Conservation (phyloP, 1,284 basidiomycete species). For the Boletellus deceptivus region DNA sequence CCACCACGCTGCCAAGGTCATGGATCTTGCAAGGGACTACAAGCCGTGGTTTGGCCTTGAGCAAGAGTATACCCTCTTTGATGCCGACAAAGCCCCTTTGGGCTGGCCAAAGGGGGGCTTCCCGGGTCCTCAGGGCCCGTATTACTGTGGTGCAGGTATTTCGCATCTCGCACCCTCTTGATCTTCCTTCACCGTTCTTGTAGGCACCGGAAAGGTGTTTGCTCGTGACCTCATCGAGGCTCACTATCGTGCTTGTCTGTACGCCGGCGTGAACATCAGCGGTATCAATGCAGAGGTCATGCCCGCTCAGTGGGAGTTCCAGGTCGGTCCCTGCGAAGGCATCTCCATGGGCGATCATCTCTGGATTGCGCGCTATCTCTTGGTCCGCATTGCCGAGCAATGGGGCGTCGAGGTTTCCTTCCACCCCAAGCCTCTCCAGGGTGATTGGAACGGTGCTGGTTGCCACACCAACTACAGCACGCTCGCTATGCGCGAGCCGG, state of each 20-base stretch:
- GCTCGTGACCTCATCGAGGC: conserved; percentile 99
- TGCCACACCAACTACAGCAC: conserved; percentile 96
- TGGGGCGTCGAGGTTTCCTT: conserved; percentile 98
- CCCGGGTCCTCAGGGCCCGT: conserved; percentile 99
- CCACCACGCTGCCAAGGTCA: conserved; percentile 86
- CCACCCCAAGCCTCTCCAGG: conserved; percentile 98
- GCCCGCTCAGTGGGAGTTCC: conserved; percentile 99
- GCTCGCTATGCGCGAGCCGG: conserved; percentile 86
- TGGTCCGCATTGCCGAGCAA: conserved; percentile 93
- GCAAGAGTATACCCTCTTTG: conserved; percentile 99
- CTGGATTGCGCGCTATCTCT: conserved; percentile 94
- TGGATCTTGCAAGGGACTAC: conserved; percentile 83
- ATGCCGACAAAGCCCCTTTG: conserved; percentile 83
- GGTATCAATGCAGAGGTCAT: conserved; percentile 99
- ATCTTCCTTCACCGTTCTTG: conserved; percentile 10
- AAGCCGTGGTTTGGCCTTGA: conserved; percentile 98
- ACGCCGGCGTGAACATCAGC: conserved; percentile 96
- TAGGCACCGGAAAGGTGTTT: conserved; percentile 94
- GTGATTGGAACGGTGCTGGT: conserved; percentile 99
- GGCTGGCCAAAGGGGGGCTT: conserved; percentile 99
- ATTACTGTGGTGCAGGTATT: conserved; percentile 99
- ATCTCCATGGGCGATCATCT: conserved; percentile 99
- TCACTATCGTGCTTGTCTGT: conserved; percentile 97
- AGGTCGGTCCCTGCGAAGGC: conserved; percentile 97
- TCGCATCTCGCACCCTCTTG: conserved; percentile 7